Evolutionary conservation across 1,284 basidiomycete genomes (phyloP), one percentile per base, ranked within the genome.

Genomic region (Ceratobasidium papillatum): DNA sequence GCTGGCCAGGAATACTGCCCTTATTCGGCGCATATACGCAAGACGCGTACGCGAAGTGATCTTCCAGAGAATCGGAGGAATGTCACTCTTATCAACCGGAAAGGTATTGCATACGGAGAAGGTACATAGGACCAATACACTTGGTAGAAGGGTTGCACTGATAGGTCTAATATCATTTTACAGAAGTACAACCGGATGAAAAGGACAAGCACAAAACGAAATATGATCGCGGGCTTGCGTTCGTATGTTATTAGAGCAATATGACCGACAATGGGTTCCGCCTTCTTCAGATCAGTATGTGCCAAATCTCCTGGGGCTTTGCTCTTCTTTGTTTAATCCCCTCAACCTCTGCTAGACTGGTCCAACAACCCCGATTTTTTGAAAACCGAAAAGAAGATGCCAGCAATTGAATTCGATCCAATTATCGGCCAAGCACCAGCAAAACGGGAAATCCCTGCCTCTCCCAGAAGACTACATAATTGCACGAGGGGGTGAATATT

Each of bases 361-460:
- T 79, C 81, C 32, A 80, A 82, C 77, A 77, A 75, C 65, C n/a
- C 58, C 0, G 76, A 72, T 65, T 56, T 82, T 79, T 79, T 81
- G 22, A 63, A 75, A 14, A 27, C 11, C 3, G 45, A 69, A 45
- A 76, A 79, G 72, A 74, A 65, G 11, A 45, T 27, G 0, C 3
- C 8, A 3, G n/a, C 30, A 2, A 77, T 79, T 7, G 83, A 82
- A 1, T 79, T 81, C 76, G 81, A 83, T 74, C 77, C 80, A 2
- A 78, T 79, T 38, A 86, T 88, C 74, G 87, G 87, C 9, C 86
- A 87, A 75, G 68, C 76, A 54, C 77, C 83, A 47, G 79, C 80
- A 45, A 76, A 75, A 49, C 78, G 19, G 79, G 78, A 45, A 75
- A 80, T 41, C 74, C 34, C 1, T 69, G 47, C 3, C 78, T 14